Percentiles rank a stretch among this genome's conserved stretches.
phyloP scores from a whole-genome alignment of 1,284 basidiomycete species.

The Cutaneotrichosporon sp. region DNA sequence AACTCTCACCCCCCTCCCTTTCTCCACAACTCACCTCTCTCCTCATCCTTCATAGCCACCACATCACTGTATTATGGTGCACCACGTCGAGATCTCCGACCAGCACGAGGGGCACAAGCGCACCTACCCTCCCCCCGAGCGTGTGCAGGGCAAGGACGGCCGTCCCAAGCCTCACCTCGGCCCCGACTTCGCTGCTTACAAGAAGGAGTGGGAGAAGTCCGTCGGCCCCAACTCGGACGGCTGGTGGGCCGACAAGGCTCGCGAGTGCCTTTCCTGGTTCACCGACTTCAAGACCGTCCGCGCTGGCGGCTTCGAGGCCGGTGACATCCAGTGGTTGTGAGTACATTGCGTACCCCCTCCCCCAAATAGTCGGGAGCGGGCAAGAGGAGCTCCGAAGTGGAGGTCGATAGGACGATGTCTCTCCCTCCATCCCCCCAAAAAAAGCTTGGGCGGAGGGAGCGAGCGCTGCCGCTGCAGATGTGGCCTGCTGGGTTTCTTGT shows the following conservation, averaged over 20 bases:
- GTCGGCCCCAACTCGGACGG: constrained; percentile 68
- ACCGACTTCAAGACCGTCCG: constrained; percentile 84
- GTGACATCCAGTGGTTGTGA: constrained; percentile 88
- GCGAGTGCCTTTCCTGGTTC: constrained; percentile 81
- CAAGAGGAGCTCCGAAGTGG: no score
- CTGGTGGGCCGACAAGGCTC: constrained; percentile 86
- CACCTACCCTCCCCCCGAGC: constrained; percentile 39
- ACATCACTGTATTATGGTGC: not conserved
- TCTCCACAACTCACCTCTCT: not conserved
- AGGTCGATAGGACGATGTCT: not conserved
- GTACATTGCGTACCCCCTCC: constrained; percentile 15
- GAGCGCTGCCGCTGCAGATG: not conserved
- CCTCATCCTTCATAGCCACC: constrained; percentile 3
- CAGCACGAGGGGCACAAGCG: constrained; percentile 33
- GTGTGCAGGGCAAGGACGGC: constrained; percentile 36
- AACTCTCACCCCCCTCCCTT: not conserved
- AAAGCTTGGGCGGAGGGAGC: not conserved
- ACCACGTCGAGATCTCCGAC: constrained; percentile 36
- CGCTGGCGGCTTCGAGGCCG: constrained; percentile 75
- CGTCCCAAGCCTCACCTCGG: constrained; percentile 60
- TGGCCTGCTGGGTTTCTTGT: not conserved
- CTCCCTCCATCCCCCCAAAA: no score
- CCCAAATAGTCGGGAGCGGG: no score
- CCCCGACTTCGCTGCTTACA: constrained; percentile 68
- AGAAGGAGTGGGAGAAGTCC: constrained; percentile 62